A percentile compares a stretch with the other conserved stretches of the same genome.
Conservation (phyloP, 306 rosid species). For the Lupinus albus region DNA sequence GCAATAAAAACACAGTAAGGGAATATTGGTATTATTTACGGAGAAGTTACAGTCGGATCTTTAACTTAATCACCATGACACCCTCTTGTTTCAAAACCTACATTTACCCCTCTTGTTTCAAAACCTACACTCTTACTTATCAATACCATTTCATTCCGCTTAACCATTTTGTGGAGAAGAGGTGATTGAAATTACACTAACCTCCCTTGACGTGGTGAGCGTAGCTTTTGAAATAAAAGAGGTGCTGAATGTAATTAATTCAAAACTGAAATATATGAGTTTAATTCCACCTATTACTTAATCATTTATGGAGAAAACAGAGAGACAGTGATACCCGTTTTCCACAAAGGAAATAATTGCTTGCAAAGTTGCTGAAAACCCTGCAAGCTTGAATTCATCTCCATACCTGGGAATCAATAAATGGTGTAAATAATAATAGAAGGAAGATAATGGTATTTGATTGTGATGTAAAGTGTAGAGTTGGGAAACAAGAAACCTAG, state of each 20-base stretch:
- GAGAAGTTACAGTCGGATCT: background rate
- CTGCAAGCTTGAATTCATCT: conserved; percentile 94
- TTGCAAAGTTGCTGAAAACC: conserved; percentile 95
- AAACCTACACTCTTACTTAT: too few species aligned
- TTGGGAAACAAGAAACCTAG: conserved; percentile 61
- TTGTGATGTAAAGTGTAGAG: background rate
- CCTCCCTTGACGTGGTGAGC: too few species aligned
- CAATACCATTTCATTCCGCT: too few species aligned
- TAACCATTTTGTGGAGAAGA: too few species aligned
- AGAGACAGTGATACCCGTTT: conserved; percentile 63
- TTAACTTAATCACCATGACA: too few species aligned
- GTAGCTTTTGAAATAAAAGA: too few species aligned
- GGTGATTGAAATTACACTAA: too few species aligned
- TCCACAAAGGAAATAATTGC: conserved; percentile 92
- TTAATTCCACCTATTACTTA: background rate
- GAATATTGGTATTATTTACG: background rate
- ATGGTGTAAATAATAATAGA: background rate
- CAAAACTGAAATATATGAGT: too few species aligned
- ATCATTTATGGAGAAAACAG: conserved; percentile 30
- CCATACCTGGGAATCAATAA: conserved; percentile 62
- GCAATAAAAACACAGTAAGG: conserved; percentile 8
- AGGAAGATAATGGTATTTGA: background rate
- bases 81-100: too few species aligned
- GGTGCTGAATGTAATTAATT: too few species aligned
- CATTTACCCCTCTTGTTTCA: too few species aligned